Evolutionary conservation across 2,329 filamentous ascomycete genomes (phyloP), one percentile per base, ranked within the genome.

Genomic region (Beauveria sp.): DNA sequence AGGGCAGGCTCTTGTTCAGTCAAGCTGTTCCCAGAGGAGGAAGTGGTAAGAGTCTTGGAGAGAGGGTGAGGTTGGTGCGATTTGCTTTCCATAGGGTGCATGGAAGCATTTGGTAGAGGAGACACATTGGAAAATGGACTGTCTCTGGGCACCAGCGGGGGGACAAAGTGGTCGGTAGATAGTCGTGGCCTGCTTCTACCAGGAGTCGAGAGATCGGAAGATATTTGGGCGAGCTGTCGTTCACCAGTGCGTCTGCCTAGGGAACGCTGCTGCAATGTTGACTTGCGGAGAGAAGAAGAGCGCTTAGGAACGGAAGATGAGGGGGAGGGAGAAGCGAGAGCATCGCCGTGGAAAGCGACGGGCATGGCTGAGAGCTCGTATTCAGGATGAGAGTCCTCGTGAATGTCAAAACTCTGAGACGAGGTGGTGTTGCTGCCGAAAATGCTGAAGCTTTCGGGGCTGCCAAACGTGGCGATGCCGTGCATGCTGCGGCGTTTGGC

Each of bases 401-500:
- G 81, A 46, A 78, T 78, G 51, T 83, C 82, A 65, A 83, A 84
- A 61, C 73, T 78, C 49, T 74, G 70, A 4, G 77, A 69, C n/a
- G 76, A 72, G 52, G 69, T 64, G 57, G 73, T 69, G 65, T 74
- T 71, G 61, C 82, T 79, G 63, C 93, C 91, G 71, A 96, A 96
- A 40, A 96, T 86, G 71, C 86, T 91, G 70, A 91, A 89, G 66
- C 82, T 81, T 61, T 75, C 72, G 14, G 86, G 67, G 28, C 78
- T 73, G 51, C 81, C 80, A 64, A 87, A 79, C 66, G 77, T 84
- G n/a, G 87, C 80, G 49, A 86, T 83, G 55, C 88, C 88, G 72
- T 96, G 91, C 67, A 96, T 76, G 74, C 93, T 97, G 69, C 95
- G 86, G 66, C 95, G 85, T 79, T 97, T 97, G 52, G 93, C 90